Evolutionary conservation across 1,139 yeast genomes (phyloP), one percentile per base, ranked within the genome.

Genomic region (Debaryomycetaceae sp.): DNA sequence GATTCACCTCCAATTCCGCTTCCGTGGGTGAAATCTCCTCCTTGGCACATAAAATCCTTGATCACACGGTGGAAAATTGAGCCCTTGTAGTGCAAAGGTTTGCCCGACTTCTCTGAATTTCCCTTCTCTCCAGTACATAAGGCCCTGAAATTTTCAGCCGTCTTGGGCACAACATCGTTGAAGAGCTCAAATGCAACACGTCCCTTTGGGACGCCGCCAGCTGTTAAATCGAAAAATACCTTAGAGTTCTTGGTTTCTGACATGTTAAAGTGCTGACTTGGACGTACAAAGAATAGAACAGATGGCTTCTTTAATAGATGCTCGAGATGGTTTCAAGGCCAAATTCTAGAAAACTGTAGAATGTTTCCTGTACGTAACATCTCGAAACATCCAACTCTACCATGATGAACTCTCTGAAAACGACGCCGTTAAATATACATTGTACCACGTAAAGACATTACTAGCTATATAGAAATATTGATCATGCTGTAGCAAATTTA

Each of bases 1-100:
- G 95, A 85, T 63, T 86, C 95, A 41, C 98, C 98, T 33, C 98
- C 98, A 30, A 92, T 86, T 24, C 98, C 98, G 51, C 85, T 71
- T 17, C 85, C 87, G 48, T 79, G 81, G 34, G 97, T 89, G 70
- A 91, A 91, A 59, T 92, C 98, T 55, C 98, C 98, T 61, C 97
- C 97, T 67, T 89, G 98, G 54, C 87, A 77, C 97, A 91, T 91
- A 60, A 89, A 89, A 38, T 79, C 80, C 59, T 86, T 85, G 61
- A 94, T 94, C 28, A 94, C 94, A 50, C 99, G 78, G 66, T 94
- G 98, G 74, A 94, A 91, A 11, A 75, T 70, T 6, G 94, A 83
- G 31, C 87, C 87, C 61, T 89, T 86, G 73, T 81, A 92, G 43
- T 72, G 68, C 46, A 87, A 70, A 6, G 87, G 87, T 47, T 78